Evolutionary conservation across 306 rosid genomes (phyloP), one percentile per base, ranked within the genome.

Genomic region (Chamaecrista fasciculata): DNA sequence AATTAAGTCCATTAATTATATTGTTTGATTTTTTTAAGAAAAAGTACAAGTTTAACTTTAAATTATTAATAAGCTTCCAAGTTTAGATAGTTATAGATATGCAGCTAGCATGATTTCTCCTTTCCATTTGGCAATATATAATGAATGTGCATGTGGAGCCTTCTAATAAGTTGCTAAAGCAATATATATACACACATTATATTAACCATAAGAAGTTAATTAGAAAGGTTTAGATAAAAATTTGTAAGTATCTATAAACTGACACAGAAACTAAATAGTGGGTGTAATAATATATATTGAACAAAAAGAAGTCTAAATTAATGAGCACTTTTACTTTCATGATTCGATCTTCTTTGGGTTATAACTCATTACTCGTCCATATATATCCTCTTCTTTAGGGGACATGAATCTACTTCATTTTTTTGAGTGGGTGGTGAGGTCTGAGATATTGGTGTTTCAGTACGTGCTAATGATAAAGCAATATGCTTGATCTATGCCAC

Each of bases 381-480:
- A n/a, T n/a, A n/a, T 8, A 44, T n/a, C 40, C 6, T 37, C 15
- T n/a, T 58, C 43, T 58, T 58, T 58, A 31, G 63, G 43, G 9
- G 16, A 23, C 63, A 58, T 58, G 63, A 37, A 16, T 3, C 43
- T 1, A 14, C 29, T 76, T 9, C 14, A 19, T 46, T 12, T 14
- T 66, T 43, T 16, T 69, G 9, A 48, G 18, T 42, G 65, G 74
- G 82, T 59, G 81, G 62, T 33, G 36, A 51, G 39, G 61, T 72
- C 28, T 61, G 75, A 67, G 12, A 29, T 29, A 24, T 42, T 65
- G 78, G 60, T 67, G 56, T 67, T 23, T 67, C 70, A 57, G 5
- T n/a, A n/a, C n/a, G 29, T 74, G 66, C 62, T 69, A 10, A 9
- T 40, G 62, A 62, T 62, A 71, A 78, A 65, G 72, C 64, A 46